Evolutionary conservation across 2,329 filamentous ascomycete species (phyloP).

Genomic region (Penicillium hordei): DNA sequence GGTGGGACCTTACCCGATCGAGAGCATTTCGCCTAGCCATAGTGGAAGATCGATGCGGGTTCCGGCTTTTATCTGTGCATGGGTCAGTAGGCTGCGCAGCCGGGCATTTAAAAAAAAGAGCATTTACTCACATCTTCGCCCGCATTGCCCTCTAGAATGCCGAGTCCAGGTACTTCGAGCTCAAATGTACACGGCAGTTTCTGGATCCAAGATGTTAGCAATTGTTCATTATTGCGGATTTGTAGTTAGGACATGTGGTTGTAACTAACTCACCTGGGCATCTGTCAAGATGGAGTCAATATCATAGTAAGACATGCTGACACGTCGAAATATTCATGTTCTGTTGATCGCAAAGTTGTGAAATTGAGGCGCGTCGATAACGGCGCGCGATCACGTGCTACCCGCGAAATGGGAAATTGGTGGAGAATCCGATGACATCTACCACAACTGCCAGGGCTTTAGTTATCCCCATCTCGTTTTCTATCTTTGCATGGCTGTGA

Average conservation of each 20-base stretch:
- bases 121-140: constrained; percentile 52
- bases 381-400: constrained; percentile 18
- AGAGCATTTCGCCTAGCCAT: constrained; percentile 92
- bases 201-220: constrained; percentile 45
- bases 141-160: constrained; percentile 84
- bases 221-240: not conserved
- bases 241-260: not conserved
- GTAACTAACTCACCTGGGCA: constrained; percentile 36
- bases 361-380: constrained; percentile 11
- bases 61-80: constrained; percentile 67
- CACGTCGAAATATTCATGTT: constrained; percentile 7
- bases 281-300: constrained; percentile 50
- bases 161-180: constrained; percentile 80
- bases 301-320: constrained; percentile 48
- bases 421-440: not conserved
- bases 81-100: not conserved
- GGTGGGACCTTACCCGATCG: constrained; percentile 43
- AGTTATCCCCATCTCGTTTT: not conserved
- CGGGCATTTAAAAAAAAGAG: not conserved
- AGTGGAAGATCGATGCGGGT: constrained; percentile 81
- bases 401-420: not conserved
- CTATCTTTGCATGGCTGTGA: not conserved
- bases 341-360: constrained; percentile 8
- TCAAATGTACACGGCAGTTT: constrained; percentile 97
- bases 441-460: not conserved